These are phyloP conservation scores for Tricholoma flavovirens DNA, from an alignment of 768 basidiomycete genomes.

Conservation along the genomic window DNA sequence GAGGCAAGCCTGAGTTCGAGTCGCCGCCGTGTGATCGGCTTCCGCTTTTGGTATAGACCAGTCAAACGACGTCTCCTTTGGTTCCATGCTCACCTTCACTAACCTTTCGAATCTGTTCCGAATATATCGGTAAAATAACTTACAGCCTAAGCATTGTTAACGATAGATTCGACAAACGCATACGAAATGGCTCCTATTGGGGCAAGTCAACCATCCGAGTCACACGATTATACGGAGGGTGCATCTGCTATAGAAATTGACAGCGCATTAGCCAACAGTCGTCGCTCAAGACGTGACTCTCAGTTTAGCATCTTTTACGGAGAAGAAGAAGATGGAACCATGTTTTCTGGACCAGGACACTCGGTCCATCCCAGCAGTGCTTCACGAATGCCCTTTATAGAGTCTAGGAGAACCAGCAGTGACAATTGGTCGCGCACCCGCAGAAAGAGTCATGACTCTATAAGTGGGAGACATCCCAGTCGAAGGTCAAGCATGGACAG, in stretches of 20 bases:
- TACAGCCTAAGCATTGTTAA: not conserved
- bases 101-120: not conserved
- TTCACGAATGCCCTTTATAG: constrained; percentile 70
- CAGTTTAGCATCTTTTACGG: constrained; percentile 54
- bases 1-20: too few relatives aligned
- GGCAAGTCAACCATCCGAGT: constrained; percentile 14
- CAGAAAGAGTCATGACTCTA: constrained; percentile 47
- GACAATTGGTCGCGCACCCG: constrained; percentile 45
- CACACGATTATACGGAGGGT: constrained; percentile 80
- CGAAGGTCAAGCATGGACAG: constrained; percentile 45
- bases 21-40: not conserved
- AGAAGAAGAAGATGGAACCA: constrained; percentile 54
- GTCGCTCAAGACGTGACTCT: constrained; percentile 60
- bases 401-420: constrained; percentile 50
- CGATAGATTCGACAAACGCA: constrained; percentile 17
- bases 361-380: constrained; percentile 70
- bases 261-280: constrained; percentile 46
- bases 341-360: constrained; percentile 77
- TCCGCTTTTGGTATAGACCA: not conserved
- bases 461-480: constrained; percentile 25
- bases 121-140: not conserved
- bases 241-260: constrained; percentile 73
- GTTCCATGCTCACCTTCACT: not conserved
- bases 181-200: constrained; percentile 39
- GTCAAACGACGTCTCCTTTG: not conserved